Conservation (phyloP, 2,329 filamentous ascomycete genomes). For the Curvularia sp. region DNA sequence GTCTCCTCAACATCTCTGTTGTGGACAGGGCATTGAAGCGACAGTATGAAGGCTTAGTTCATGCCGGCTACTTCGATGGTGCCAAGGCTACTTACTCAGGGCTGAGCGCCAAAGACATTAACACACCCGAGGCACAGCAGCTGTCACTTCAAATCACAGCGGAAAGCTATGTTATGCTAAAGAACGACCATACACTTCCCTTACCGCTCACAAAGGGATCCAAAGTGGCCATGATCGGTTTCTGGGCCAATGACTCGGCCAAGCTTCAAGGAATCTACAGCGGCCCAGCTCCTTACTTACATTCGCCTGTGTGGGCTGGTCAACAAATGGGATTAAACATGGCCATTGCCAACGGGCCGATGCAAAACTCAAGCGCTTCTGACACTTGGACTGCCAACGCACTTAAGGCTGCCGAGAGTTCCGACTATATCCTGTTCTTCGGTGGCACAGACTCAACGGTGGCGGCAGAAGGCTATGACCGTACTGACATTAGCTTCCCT, state of each 20-base stretch:
- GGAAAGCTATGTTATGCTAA: conserved; percentile 58
- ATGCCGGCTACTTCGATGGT: conserved; percentile 65
- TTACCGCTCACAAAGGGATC: conserved; percentile 48
- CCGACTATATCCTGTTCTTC: conserved; percentile 62
- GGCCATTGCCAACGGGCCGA: conserved; percentile 30
- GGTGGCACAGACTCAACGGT: conserved; percentile 63
- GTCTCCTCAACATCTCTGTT: conserved; percentile 52
- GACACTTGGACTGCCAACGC: conserved; percentile 27
- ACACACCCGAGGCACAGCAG: conserved; percentile 60
- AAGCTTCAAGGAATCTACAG: conserved; percentile 67
- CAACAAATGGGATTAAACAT: conserved; percentile 55
- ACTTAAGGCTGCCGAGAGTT: conserved; percentile 48
- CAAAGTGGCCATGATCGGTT: conserved; percentile 63
- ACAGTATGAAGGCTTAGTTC: conserved; percentile 62
- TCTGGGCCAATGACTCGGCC: conserved; percentile 64
- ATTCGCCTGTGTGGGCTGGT: conserved; percentile 61
- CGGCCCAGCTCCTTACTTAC: conserved; percentile 63
- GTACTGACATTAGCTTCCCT: conserved; percentile 60
- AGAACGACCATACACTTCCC: conserved; percentile 59
- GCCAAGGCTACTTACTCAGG: conserved; percentile 57
- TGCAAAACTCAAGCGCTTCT: conserved; percentile 20
- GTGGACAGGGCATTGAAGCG: conserved; percentile 60
- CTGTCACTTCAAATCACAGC: conserved; percentile 63
- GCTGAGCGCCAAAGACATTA: conserved; percentile 63
- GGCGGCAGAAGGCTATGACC: conserved; percentile 62